Evolutionary conservation across 345 rosid species (phyloP), one percentile per base, ranked within the genome.

Genomic region (Hevea brasiliensis): DNA sequence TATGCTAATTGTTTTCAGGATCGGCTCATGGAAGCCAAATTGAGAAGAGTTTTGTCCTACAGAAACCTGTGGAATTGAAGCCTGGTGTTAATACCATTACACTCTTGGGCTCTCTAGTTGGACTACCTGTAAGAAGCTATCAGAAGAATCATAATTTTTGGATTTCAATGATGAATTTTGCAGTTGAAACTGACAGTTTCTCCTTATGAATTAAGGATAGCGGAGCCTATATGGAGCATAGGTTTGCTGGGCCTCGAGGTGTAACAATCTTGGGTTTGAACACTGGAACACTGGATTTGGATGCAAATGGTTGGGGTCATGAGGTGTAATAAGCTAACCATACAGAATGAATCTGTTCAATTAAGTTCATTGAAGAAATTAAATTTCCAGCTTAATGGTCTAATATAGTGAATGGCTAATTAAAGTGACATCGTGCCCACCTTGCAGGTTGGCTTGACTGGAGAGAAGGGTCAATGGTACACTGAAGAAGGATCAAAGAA

Each of bases 171-270:
- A 32, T 32, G 37, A 32, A 32, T 32, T 32, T 32, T 32, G 37
- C 37, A 53, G 45, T 15, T 50, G 55, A 50, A 50, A 14, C n/a
- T 50, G 15, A 50, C 17, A 50, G 23, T 6, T 54, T 65, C 13
- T 71, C 65, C n/a, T 78, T 59, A 1, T 23, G 10, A 37, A 18
- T 77, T 57, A 79, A 95, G 98, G 98, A 92, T 60, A 90, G 93
- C 55, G 97, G 97, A 82, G 88, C 93, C 63, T 92, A 94, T 74
- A 81, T 92, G 93, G 97, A 94, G 83, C 87, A 83, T 32, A 84
- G 93, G 26, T 92, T 4, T 26, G 93, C 95, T 0, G 97, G 97
- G n/a, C 97, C 97, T 65, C 92, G 90, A 18, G 78, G 82, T 6
- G 77, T 76, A 11, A 79, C 85, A 17, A 77, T 89, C 69, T 81